Conservation (phyloP, 768 basidiomycete species). For the Lepiota brunneoincarnata region DNA sequence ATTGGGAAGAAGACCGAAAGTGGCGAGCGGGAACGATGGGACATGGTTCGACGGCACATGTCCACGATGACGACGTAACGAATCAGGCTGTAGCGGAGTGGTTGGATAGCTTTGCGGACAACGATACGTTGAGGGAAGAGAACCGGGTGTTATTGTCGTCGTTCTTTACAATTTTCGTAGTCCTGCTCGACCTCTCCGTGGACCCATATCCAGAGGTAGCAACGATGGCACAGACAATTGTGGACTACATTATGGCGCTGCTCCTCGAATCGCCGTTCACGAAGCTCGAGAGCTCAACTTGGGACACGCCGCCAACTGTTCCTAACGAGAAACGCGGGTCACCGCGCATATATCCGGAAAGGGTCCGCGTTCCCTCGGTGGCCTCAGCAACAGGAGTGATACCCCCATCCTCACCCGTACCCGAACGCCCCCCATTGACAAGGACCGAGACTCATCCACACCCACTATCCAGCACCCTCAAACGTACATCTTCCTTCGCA, state of each 20-base stretch:
- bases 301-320: slow-evolving; percentile 47
- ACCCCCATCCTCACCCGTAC: slow-evolving; percentile 33
- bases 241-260: slow-evolving; percentile 90
- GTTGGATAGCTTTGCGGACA: slow-evolving; percentile 67
- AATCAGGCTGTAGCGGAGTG: slow-evolving; percentile 73
- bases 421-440: slow-evolving; percentile 45
- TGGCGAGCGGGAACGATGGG: slow-evolving; percentile 45
- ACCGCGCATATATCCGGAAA: slow-evolving; percentile 34
- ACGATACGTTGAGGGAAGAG: slow-evolving; percentile 67
- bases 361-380: slow-evolving; percentile 47
- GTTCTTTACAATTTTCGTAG: slow-evolving; percentile 90
- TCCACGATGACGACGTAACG: slow-evolving; percentile 70
- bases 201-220: slow-evolving; percentile 95
- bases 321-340: slow-evolving; percentile 36
- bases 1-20: slow-evolving; percentile 87
- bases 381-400: not conserved
- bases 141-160: slow-evolving; percentile 85
- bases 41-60: slow-evolving; percentile 21
- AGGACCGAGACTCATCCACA: slow-evolving; percentile 64
- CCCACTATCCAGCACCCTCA: slow-evolving; percentile 61
- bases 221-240: slow-evolving; percentile 83
- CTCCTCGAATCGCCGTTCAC: slow-evolving; percentile 88
- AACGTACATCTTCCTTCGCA: slow-evolving; percentile 80
- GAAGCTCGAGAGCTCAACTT: slow-evolving; percentile 63
- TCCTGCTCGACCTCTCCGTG: slow-evolving; percentile 84